A percentile compares a stretch with the other conserved stretches of the same genome.
These are phyloP conservation scores for Boletus pseudopeckii DNA, from an alignment of 768 basidiomycete genomes.

Conservation along the genomic window DNA sequence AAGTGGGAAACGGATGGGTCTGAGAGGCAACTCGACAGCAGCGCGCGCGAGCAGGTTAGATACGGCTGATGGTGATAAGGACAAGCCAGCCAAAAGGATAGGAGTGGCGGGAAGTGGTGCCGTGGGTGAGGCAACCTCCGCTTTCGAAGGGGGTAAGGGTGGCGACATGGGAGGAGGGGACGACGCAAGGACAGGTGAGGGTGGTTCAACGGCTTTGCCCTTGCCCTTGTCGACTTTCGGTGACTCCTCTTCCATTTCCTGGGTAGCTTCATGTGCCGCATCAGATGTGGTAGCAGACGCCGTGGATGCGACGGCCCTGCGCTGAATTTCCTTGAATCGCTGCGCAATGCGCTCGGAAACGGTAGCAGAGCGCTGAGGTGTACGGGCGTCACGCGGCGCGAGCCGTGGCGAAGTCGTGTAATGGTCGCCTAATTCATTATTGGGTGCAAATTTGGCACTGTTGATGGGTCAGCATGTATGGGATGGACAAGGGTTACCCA, in stretches of 20 bases:
- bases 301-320: conserved; percentile 41
- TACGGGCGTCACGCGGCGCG: conserved; percentile 51
- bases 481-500: conserved; percentile 29
- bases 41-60: conserved; percentile 71
- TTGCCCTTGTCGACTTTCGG: conserved; percentile 84
- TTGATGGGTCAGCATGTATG: conserved; percentile 8
- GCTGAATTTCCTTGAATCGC: conserved; percentile 77
- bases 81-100: conserved; percentile 73
- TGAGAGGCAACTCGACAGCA: conserved; percentile 64
- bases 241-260: conserved; percentile 32
- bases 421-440: conserved; percentile 56
- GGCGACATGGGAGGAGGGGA: conserved; percentile 69
- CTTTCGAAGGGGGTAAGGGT: conserved; percentile 43
- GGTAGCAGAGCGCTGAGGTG: conserved; percentile 64
- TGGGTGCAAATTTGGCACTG: conserved; percentile 88
- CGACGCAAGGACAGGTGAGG: conserved; percentile 30
- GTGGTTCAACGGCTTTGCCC: conserved; percentile 54
- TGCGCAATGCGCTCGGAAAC: conserved; percentile 85
- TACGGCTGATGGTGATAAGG: conserved; percentile 60
- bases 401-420: conserved; percentile 80
- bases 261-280: conserved; percentile 20
- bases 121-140: conserved; percentile 36
- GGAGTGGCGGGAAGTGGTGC: conserved; percentile 46
- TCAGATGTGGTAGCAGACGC: conserved; percentile 28
- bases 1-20: conserved; percentile 71